phyloP scores from a whole-genome alignment of 2,329 filamentous ascomycete genomes.

The Diplodia corticola region DNA sequence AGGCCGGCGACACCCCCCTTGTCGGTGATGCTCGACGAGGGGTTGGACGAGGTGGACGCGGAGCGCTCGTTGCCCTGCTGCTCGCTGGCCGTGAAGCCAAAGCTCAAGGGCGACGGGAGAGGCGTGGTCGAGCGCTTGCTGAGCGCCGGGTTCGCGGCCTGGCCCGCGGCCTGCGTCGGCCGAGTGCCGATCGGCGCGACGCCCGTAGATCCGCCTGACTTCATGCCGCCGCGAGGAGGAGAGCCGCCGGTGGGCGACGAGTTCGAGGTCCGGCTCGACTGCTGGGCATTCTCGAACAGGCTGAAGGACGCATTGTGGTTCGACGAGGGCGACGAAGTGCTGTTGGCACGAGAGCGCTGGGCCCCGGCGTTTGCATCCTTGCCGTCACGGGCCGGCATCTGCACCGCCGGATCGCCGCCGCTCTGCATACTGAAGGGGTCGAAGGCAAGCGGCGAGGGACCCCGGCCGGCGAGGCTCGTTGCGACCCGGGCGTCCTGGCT shows the following conservation, averaged over 20 bases:
- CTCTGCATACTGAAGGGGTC: conserved; percentile 64
- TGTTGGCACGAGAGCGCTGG: conserved; percentile 72
- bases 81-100: conserved; percentile 64
- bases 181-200: conserved; percentile 95
- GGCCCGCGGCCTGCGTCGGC: conserved; percentile 63
- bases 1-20: conserved; percentile 42
- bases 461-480: conserved; percentile 63
- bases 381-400: conserved; percentile 51
- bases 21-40: conserved; percentile 48
- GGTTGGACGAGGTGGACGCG: conserved; percentile 61
- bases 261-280: conserved; percentile 75
- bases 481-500: conserved; percentile 64
- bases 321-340: conserved; percentile 79
- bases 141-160: conserved; percentile 59
- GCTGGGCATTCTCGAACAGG: conserved; percentile 56
- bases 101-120: conserved; percentile 82
- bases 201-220: conserved; percentile 59
- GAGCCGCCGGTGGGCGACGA: conserved; percentile 79
- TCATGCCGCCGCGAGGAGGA: conserved; percentile 65
- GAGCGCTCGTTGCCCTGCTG: conserved; percentile 56
- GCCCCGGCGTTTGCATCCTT: conserved; percentile 48
- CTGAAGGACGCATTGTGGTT: conserved; percentile 55
- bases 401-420: conserved; percentile 45
- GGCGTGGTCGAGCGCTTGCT: conserved; percentile 87
- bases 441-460: conserved; percentile 77